Evolutionary conservation across 345 rosid species (phyloP).

Genomic region (Citrus cavaleriei): DNA sequence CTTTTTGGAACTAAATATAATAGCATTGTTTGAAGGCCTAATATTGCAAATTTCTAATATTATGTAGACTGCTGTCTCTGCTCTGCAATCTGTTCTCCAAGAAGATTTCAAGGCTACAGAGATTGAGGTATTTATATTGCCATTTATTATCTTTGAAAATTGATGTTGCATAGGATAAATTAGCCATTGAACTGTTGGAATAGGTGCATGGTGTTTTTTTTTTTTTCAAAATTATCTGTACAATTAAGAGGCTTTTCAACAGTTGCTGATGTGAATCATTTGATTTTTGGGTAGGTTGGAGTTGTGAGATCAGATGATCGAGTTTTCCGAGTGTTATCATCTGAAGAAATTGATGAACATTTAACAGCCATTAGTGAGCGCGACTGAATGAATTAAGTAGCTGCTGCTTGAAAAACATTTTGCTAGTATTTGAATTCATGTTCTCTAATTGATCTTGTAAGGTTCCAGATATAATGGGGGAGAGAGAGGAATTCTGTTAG

Average conservation of each 20-base stretch:
- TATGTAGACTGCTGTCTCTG: conserved; percentile 71
- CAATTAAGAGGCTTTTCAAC: neutral
- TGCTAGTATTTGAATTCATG: conserved; percentile 1
- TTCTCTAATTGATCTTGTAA: neutral
- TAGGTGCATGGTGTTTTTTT: neutral
- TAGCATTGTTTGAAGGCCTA: neutral
- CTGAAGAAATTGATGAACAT: conserved; percentile 77
- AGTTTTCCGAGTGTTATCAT: conserved; percentile 52
- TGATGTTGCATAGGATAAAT: neutral
- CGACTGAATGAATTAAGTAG: conserved; percentile 32
- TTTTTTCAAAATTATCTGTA: neutral
- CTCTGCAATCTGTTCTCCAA: conserved; percentile 83
- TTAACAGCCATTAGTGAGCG: conserved; percentile 83
- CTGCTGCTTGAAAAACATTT: neutral
- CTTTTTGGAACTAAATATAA: neutral
- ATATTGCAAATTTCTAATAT: conserved; percentile 4
- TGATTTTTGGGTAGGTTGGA: conserved; percentile 55
- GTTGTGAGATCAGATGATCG: conserved; percentile 63
- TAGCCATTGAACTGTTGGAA: neutral
- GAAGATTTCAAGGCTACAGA: conserved; percentile 95
- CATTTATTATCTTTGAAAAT: neutral
- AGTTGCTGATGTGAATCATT: neutral
- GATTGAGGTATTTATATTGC: conserved; percentile 56
- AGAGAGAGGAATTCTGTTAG: neutral
- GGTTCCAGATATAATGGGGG: neutral